These are phyloP conservation scores for Pholiota adiposa DNA, from an alignment of 1,284 basidiomycete species.

Conservation along the genomic window DNA sequence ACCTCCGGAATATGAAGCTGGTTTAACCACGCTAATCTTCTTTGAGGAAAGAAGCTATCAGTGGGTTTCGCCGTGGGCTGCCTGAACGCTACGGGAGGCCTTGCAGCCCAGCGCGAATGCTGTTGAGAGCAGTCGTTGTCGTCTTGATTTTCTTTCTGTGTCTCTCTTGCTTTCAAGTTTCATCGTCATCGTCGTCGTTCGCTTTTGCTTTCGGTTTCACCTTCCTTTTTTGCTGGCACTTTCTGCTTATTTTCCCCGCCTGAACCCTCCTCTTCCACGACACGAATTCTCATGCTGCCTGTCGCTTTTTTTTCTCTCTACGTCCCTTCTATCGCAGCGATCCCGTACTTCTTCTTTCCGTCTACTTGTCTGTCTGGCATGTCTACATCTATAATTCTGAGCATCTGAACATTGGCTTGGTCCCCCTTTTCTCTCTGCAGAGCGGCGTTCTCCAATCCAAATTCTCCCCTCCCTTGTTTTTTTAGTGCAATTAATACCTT, in stretches of 20 bases:
- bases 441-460: not conserved
- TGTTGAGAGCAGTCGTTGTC: not conserved
- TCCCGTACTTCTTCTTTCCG: not conserved
- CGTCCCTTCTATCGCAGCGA: conserved; percentile 4
- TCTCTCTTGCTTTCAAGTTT: not conserved
- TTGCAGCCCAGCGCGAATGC: not conserved
- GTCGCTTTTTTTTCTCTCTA: not conserved
- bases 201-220: not conserved
- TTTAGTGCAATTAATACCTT: not conserved
- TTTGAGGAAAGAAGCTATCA: not conserved
- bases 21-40: conserved; percentile 37
- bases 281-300: not conserved
- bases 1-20: conserved; percentile 58
- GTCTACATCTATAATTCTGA: not conserved
- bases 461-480: not conserved
- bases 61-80: not conserved
- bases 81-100: not conserved
- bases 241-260: not conserved
- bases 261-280: not conserved
- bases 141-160: not conserved
- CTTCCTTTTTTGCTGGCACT: not conserved
- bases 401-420: not conserved
- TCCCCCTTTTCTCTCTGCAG: not conserved
- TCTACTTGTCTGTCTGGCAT: not conserved
- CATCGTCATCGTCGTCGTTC: not conserved